Conservation (phyloP, 1,284 basidiomycete genomes). For the Termitomyces sp. region DNA sequence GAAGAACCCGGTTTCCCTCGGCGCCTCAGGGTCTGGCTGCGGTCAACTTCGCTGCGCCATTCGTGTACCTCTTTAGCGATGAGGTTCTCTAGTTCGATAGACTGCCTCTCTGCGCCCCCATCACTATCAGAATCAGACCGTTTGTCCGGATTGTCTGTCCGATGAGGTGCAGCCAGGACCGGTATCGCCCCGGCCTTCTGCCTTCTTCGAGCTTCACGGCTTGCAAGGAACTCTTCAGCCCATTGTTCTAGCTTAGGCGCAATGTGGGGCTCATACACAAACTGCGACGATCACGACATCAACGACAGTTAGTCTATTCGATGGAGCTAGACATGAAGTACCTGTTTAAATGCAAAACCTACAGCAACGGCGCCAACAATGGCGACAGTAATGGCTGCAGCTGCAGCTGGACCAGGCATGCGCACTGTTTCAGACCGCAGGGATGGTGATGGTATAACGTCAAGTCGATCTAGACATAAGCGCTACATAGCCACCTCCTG, state of each 20-base stretch:
- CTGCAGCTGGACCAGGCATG: conserved; percentile 34
- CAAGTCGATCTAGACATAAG: conserved; percentile 5
- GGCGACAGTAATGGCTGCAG: conserved; percentile 35
- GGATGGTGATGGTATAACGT: conserved; percentile 9
- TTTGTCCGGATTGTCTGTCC: conserved; percentile 4
- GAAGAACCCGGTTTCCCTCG: conserved; percentile 23
- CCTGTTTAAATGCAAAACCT: conserved; percentile 40
- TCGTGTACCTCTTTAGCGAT: conserved; percentile 45
- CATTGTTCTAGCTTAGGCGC: conserved; percentile 50
- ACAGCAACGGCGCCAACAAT: conserved; percentile 35
- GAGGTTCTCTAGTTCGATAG: conserved; percentile 48
- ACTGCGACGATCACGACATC: conserved; percentile 28
- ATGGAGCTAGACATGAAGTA: conserved; percentile 19
- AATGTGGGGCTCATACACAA: conserved; percentile 60
- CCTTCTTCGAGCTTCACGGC: conserved; percentile 30
- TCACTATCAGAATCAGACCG: conserved; percentile 17
- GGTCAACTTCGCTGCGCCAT: conserved; percentile 43
- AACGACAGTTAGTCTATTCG: neutral
- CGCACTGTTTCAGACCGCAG: conserved; percentile 1
- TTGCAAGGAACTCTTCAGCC: conserved; percentile 41
- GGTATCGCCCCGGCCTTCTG: conserved; percentile 21
- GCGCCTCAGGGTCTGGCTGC: conserved; percentile 30
- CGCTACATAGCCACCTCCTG: neutral
- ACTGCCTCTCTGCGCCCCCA: conserved; percentile 16
- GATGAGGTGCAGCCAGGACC: conserved; percentile 16